A percentile compares a stretch with the other conserved stretches of the same genome.
Evolutionary conservation across 1,139 yeast species (phyloP).

Genomic region (Kurtzmaniella quercitrusa): DNA sequence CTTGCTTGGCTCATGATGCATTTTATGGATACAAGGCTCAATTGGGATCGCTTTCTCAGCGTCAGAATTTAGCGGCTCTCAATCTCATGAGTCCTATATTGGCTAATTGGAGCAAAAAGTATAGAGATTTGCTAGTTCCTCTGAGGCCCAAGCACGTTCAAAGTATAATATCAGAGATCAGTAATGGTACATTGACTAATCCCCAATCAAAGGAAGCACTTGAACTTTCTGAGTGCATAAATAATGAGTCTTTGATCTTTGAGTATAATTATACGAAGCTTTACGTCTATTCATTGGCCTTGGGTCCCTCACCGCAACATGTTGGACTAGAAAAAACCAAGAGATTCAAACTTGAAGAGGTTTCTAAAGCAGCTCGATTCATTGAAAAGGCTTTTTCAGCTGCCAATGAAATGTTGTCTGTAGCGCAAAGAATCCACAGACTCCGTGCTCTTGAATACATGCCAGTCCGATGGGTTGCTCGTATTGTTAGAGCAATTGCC

Average conservation of each 20-base stretch:
- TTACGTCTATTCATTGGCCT: constrained; percentile 78
- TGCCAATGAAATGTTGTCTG: constrained; percentile 73
- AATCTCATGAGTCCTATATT: constrained; percentile 72
- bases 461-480: constrained; percentile 88
- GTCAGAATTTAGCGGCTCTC: constrained; percentile 68
- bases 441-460: constrained; percentile 64
- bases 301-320: constrained; percentile 44
- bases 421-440: constrained; percentile 67
- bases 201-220: constrained; percentile 25
- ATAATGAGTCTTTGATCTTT: constrained; percentile 68
- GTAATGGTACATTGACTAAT: not conserved
- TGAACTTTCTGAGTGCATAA: constrained; percentile 44
- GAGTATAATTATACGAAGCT: constrained; percentile 82
- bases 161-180: constrained; percentile 27
- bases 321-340: constrained; percentile 15
- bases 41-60: constrained; percentile 49
- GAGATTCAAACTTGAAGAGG: constrained; percentile 57
- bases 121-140: constrained; percentile 50
- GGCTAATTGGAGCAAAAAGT: constrained; percentile 72
- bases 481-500: constrained; percentile 87
- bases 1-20: constrained; percentile 80
- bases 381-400: constrained; percentile 80
- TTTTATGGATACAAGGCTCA: constrained; percentile 66
- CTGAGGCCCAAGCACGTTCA: constrained; percentile 31
- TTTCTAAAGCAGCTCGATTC: constrained; percentile 69